phyloP scores from a whole-genome alignment of 2,329 filamentous ascomycete genomes.

The Dactylellina parvicollis region DNA sequence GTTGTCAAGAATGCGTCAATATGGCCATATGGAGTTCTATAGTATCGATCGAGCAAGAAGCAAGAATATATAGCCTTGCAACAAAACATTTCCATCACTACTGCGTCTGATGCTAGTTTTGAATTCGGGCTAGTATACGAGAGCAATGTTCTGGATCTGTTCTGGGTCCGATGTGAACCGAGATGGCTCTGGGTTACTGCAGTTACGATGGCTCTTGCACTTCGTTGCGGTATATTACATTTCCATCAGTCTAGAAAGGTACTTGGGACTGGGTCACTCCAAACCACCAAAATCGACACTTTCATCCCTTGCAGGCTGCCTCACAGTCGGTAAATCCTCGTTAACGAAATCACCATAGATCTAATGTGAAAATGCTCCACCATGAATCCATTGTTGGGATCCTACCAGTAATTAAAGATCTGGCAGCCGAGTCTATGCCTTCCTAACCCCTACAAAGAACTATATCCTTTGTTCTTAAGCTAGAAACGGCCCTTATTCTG shows the following conservation, averaged over 20 bases:
- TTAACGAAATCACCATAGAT: constrained; percentile 75
- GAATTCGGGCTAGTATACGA: no score
- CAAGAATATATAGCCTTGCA: no score
- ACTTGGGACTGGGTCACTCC: constrained; percentile 62
- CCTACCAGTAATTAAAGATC: constrained; percentile 79
- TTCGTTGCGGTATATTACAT: background rate
- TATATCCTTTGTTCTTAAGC: constrained; percentile 71
- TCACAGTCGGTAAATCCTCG: constrained; percentile 65
- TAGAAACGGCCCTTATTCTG: constrained; percentile 77
- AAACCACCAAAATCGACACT: constrained; percentile 62
- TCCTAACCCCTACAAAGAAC: constrained; percentile 76
- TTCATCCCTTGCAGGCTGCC: constrained; percentile 62
- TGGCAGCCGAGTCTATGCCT: constrained; percentile 76
- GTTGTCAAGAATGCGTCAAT: no score
- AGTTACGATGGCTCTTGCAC: no score
- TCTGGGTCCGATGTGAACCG: no score
- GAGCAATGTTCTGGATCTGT: no score
- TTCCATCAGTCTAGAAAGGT: constrained; percentile 45
- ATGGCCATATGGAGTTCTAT: no score
- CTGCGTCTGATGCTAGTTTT: no score
- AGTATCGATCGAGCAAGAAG: no score
- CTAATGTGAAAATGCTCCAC: constrained; percentile 77
- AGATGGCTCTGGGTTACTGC: no score
- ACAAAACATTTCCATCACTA: no score
- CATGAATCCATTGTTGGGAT: constrained; percentile 71